These are phyloP conservation scores for Didymella pomorum DNA, from an alignment of 2,329 filamentous ascomycete genomes.

Conservation along the genomic window DNA sequence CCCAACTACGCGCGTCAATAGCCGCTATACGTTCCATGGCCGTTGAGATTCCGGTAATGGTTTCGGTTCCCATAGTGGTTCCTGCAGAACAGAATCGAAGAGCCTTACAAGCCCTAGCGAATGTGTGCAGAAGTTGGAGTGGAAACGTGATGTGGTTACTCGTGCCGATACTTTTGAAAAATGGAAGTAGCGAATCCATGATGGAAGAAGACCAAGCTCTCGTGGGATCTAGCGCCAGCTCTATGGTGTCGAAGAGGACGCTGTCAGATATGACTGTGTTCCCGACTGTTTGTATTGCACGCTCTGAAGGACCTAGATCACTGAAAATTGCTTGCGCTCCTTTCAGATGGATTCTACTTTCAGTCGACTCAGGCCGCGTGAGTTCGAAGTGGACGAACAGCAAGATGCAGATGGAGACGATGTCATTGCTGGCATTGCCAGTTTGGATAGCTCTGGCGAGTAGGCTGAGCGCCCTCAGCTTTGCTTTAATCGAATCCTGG, in stretches of 20 bases:
- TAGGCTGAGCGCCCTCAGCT: background rate
- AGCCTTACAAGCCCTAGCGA: background rate
- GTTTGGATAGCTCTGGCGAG: background rate
- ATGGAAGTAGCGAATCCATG: background rate
- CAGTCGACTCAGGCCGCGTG: background rate
- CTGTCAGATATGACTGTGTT: background rate
- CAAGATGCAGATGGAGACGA: no score
- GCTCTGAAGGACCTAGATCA: background rate
- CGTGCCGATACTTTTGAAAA: background rate
- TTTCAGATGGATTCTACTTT: background rate
- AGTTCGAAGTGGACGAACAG: background rate
- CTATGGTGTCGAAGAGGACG: background rate
- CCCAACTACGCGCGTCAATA: background rate
- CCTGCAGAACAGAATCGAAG: no score
- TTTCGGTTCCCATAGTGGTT: no score
- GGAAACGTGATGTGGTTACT: background rate
- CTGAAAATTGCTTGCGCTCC: background rate
- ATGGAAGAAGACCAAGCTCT: background rate
- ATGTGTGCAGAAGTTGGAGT: background rate
- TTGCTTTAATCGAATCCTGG: background rate
- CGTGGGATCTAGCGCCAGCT: background rate
- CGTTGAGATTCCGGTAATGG: no score
- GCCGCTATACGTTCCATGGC: background rate
- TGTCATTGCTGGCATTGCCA: no score
- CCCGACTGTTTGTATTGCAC: background rate